Base-by-base conservation (phyloP, 2,329 filamentous ascomycete species). In the Atkinsonella hypoxylon region DNA sequence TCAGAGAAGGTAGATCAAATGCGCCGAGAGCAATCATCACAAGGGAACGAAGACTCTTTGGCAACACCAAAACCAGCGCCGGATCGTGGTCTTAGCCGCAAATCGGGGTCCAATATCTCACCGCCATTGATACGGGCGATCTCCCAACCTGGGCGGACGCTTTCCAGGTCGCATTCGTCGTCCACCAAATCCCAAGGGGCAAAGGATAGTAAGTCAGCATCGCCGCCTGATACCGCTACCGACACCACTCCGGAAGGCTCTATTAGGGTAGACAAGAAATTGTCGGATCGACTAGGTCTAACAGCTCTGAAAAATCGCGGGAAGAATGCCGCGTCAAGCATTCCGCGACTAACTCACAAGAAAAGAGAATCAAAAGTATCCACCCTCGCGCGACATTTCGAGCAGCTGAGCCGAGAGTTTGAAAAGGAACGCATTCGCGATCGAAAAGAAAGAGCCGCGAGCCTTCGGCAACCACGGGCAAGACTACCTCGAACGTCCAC, bases 361-460 rank as follows among this genome's bases (percentile, higher is more conserved):
- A 82, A 78, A 58, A 83, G 82, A 56, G 78, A 83, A 48, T 81
- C 87, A 3, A 87, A 86, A 59, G 93, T 98, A 2, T 94, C 89
- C 9, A 89, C 84, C n/a, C 75, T 98, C 47, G 89, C 93, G 17
- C 88, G 88, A 58, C 93, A 97, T 64, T 97, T 98, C 62, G 94
- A 98, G 66, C 90, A 97, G 65, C 75, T 98, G 51, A 96, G 89
- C 59, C 84, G 90, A 22, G 94, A 98, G 62, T 98, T 98, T 58
- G 89, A 96, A 62, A 95, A 91, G 60, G 91, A 98, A 67, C 81
- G 93, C 43, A 79, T 94, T 57, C 84, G 87, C 46, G 91, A 97
- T 64, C 81, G 87, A 56, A 85, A 84, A 59, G 85, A 89, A 64
- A 76, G 88, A 53, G 87, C 88, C 26, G 86, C 87, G 44, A 89